Conservation (phyloP, 1,284 basidiomycete genomes). For the Pseudozyma thailandica region DNA sequence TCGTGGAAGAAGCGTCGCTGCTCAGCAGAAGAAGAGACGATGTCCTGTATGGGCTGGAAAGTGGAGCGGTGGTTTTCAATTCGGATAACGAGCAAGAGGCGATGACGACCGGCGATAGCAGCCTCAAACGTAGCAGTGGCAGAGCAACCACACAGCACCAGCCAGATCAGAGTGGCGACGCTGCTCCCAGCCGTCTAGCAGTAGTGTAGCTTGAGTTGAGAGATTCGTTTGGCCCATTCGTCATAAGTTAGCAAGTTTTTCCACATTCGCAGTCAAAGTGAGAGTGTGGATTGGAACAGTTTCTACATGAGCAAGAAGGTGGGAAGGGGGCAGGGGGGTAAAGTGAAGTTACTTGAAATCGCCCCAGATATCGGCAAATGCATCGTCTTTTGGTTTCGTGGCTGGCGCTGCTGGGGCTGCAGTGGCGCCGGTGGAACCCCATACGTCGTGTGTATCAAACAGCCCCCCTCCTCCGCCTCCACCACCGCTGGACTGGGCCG, state of each 20-base stretch:
- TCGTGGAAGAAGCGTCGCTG: slow-evolving; percentile 65
- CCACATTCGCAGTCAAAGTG: too few relatives aligned
- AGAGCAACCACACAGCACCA: too few relatives aligned
- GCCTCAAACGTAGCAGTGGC: neutral
- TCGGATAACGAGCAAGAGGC: slow-evolving; percentile 23
- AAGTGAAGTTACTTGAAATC: slow-evolving; percentile 65
- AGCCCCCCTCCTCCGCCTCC: slow-evolving; percentile 19
- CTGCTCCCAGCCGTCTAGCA: too few relatives aligned
- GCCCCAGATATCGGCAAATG: slow-evolving; percentile 67
- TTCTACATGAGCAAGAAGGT: neutral
- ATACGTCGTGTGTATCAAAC: slow-evolving; percentile 59
- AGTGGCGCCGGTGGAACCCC: slow-evolving; percentile 30
- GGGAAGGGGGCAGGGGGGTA: too few relatives aligned
- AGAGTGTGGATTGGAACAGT: too few relatives aligned
- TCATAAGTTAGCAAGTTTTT: too few relatives aligned
- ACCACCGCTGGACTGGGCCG: neutral
- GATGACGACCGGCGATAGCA: neutral
- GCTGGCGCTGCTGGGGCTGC: slow-evolving; percentile 2
- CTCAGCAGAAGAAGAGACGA: slow-evolving; percentile 66
- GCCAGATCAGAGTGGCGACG: too few relatives aligned
- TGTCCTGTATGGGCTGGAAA: slow-evolving; percentile 40
- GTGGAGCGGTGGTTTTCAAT: slow-evolving; percentile 12
- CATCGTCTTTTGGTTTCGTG: slow-evolving; percentile 50
- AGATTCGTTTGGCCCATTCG: neutral
- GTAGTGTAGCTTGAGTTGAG: neutral